Base-by-base conservation (phyloP, 148 eudicot species). In the Amaranthus palmeri region DNA sequence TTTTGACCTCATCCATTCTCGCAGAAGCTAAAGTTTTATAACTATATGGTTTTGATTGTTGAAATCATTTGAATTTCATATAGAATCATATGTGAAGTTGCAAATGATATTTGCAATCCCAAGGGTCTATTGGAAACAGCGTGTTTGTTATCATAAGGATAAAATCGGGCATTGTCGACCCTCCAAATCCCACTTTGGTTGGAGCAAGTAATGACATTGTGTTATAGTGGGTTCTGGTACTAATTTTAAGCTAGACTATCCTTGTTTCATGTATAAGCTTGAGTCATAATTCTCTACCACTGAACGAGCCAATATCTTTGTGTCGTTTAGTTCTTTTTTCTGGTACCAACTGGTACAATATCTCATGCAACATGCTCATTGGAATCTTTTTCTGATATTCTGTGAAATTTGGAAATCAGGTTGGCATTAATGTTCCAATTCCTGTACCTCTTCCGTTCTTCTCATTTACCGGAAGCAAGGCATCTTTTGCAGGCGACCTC, bases 401-500 rank as follows among this genome's bases (percentile, higher is more conserved):
- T 57, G 41, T 55, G 62, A 47, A 3, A 61, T 62, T 54, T 57
- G 65, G n/a, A 44, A 65, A 17, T 75, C 83, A 96, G 99, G 90
- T 96, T 62, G 99, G 99, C 79, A 90, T 96, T 70, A 96, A 96
- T 70, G 99, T 96, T 67, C 96, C 99, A 1, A 96, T 96, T 77
- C 97, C 99, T 9, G 96, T 92, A 65, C 99, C 99, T 52, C 83
- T 96, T 15, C 96, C 99, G 11, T 92, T 96, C 76, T 96, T 96
- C 83, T 96, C 97, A 5, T 96, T 96, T 65, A 96, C 97, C 2
- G 97, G 99, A 78, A 84, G 86, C 77, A 96, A 92, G 89, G 97
- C 97, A 61, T 96, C 99, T 5, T 96, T 96, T 46, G 97, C 99
- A 0, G 99, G 99, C n/a, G 97, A 95, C 72, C 90, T 96, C 63